Base-by-base conservation (phyloP, 176 grass and related monocot genomes). In the Bonia amplexicaulis region DNA sequence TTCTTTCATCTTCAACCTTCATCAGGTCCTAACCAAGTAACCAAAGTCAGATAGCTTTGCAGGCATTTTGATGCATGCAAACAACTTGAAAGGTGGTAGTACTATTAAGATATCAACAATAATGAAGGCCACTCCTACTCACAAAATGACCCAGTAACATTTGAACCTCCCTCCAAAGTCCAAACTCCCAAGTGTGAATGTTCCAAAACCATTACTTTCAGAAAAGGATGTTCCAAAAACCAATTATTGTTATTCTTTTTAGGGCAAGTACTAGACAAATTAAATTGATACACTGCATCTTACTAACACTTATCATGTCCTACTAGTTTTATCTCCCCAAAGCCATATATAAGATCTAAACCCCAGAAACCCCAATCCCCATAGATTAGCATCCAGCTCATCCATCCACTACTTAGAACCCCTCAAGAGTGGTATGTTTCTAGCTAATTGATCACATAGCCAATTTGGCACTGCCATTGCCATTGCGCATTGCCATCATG, bases 281-380 rank as follows among this genome's bases (percentile, higher is more conserved):
- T 23, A 65, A 73, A 42, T 39, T 42, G 15, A 54, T 23, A 51
- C 9, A 12, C n/a, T 45, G 45, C 31, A 79, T 66, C 35, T 19
- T 37, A 37, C 35, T 9, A 65, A 4, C 12, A 29, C 14, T 48
- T 44, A 16, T 54, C 25, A 12, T 54, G 33, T 48, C 37, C 15
- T 49, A 9, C 3, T 54, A 73, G 37, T 86, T 90, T 86, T 82
- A 41, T 78, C 11, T 31, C 37, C 73, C 84, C 88, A 84, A 84
- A 51, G 80, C 35, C 69, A 59, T 31, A 20, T 80, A 84, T 82
- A 85, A 25, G 74, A 86, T 84, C 31, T 84, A 83, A 90, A 85
- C 59, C 79, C 58, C 89, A 81, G 69, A 87, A 90, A 85, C 67
- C 75, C 57, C 89, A 78, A 84, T 98, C 85, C 80, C 91, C 49